A percentile compares a stretch with the other conserved stretches of the same genome.
Conservation (phyloP, 192 early-diverging fungal genomes). For the Allomyces macrogynus region DNA sequence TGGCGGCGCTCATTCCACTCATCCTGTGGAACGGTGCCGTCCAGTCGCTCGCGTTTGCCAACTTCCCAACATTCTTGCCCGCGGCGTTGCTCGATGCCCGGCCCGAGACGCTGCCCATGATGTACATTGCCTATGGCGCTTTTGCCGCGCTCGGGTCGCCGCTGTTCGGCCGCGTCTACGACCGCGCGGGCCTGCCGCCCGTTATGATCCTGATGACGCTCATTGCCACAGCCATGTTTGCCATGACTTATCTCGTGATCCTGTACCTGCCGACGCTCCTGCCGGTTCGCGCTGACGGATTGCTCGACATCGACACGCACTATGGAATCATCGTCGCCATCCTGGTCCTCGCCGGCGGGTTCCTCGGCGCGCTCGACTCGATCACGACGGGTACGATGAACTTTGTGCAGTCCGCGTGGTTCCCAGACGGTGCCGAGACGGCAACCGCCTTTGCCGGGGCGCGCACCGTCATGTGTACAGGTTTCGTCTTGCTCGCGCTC, state of each 20-base stretch:
- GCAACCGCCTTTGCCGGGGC: neutral
- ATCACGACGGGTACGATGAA: neutral
- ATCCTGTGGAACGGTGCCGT: neutral
- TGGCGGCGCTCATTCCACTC: neutral
- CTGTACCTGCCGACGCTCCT: neutral
- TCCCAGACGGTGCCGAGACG: neutral
- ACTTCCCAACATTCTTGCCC: neutral
- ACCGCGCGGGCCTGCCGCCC: neutral
- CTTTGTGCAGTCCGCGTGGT: neutral
- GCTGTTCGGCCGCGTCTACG: neutral
- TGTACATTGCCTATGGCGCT: neutral
- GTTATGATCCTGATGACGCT: neutral
- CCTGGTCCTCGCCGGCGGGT: neutral
- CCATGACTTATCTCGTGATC: neutral
- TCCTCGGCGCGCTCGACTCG: neutral
- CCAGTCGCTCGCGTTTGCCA: neutral
- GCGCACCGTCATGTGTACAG: neutral
- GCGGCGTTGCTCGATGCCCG: neutral
- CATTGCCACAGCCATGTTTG: neutral
- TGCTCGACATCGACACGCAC: neutral
- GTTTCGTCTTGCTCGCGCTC: neutral
- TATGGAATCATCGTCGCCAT: neutral
- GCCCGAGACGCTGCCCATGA: neutral
- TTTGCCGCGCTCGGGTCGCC: neutral
- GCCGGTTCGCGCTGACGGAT: neutral